Conservation (phyloP, 208 protist genomes). For the Leishmania amazonensis region DNA sequence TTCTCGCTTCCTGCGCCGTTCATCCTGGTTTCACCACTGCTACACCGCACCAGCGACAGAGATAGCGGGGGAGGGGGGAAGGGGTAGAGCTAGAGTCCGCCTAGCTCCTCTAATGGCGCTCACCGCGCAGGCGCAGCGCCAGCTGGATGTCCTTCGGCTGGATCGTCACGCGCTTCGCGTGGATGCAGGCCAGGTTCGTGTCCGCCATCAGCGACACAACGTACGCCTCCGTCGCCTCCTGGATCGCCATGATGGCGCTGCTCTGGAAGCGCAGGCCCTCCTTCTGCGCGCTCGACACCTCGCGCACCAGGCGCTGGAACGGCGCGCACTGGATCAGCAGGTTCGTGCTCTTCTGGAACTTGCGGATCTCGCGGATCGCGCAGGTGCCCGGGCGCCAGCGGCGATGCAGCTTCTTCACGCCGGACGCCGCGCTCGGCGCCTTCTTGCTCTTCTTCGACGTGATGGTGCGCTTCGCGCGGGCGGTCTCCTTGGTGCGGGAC, state of each 20-base stretch:
- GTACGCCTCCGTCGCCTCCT: conserved; percentile 93
- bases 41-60: not conserved
- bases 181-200: conserved; percentile 89
- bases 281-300: conserved; percentile 79
- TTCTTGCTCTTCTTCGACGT: conserved; percentile 97
- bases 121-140: conserved; percentile 54
- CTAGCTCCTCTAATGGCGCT: conserved; percentile 38
- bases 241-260: conserved; percentile 80
- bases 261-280: conserved; percentile 90
- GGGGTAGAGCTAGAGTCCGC: not conserved
- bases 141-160: conserved; percentile 79
- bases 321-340: conserved; percentile 88
- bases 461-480: conserved; percentile 97
- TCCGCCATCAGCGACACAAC: conserved; percentile 92
- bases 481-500: conserved; percentile 98
- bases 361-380: conserved; percentile 97
- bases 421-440: conserved; percentile 93
- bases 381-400: conserved; percentile 97
- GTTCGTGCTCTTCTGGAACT: conserved; percentile 83
- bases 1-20: not conserved
- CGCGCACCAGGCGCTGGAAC: conserved; percentile 90
- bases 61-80: not conserved
- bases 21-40: not conserved
- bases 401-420: conserved; percentile 97
- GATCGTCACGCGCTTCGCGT: conserved; percentile 88